A percentile compares a stretch with the other conserved stretches of the same genome.
phyloP scores from a whole-genome alignment of 2,329 filamentous ascomycete genomes.

The Didymella lethalis region DNA sequence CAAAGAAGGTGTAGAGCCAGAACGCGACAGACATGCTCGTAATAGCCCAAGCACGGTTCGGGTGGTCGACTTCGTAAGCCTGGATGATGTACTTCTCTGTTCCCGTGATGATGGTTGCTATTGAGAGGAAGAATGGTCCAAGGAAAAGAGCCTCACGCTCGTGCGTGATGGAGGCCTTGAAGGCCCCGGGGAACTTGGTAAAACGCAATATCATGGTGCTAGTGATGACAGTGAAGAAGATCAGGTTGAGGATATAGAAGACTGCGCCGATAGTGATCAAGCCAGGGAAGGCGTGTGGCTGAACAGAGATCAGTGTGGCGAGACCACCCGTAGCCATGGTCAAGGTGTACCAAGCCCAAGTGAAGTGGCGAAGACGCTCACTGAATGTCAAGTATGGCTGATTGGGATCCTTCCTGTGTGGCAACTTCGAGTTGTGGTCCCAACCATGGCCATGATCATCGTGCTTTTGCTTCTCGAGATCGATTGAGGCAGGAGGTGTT shows the following conservation, averaged over 20 bases:
- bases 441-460: conserved; percentile 33
- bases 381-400: conserved; percentile 42
- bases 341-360: conserved; percentile 58
- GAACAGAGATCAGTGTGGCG: conserved; percentile 53
- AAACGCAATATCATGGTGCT: conserved; percentile 55
- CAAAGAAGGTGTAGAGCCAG: conserved; percentile 55
- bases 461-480: conserved; percentile 44
- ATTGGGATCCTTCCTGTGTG: conserved; percentile 45
- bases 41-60: conserved; percentile 53
- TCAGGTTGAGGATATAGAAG: conserved; percentile 61
- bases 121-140: conserved; percentile 53
- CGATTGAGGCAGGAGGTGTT: conserved; percentile 29
- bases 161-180: conserved; percentile 57
- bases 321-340: conserved; percentile 60
- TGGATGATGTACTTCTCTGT: conserved; percentile 51
- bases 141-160: conserved; percentile 62
- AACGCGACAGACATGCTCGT: conserved; percentile 52
- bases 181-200: conserved; percentile 53
- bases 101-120: conserved; percentile 54
- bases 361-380: conserved; percentile 51
- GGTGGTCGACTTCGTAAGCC: conserved; percentile 46
- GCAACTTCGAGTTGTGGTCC: conserved; percentile 38
- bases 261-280: conserved; percentile 61
- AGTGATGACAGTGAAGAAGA: conserved; percentile 53
- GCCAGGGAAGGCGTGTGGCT: conserved; percentile 58